A percentile compares a stretch with the other conserved stretches of the same genome.
Conservation (phyloP, 148 eudicot species). For the Fagopyrum tataricum region DNA sequence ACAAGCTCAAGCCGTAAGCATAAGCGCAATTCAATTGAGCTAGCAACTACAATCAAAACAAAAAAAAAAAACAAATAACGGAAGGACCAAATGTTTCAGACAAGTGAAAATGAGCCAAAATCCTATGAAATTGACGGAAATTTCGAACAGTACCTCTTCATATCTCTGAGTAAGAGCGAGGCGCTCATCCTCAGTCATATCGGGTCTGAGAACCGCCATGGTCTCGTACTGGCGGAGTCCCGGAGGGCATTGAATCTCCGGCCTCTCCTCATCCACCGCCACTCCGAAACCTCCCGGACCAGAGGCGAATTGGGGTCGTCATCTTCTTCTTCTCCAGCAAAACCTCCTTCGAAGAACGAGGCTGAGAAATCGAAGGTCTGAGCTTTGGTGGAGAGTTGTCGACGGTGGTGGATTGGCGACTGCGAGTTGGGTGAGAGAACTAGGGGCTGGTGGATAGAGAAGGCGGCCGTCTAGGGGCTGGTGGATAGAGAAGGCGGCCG, state of each 20-base stretch:
- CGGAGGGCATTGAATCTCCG: slow-evolving; percentile 80
- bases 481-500: not conserved
- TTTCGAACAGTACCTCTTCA: slow-evolving; percentile 52
- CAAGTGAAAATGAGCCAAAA: not conserved
- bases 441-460: slow-evolving; percentile 1
- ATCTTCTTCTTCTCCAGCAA: slow-evolving; percentile 24
- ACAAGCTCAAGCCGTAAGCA: not conserved
- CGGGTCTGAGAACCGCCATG: slow-evolving; percentile 84
- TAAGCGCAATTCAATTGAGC: not conserved
- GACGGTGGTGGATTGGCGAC: not conserved
- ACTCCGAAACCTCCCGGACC: slow-evolving; percentile 26
- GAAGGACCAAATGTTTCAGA: not conserved
- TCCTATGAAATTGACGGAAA: not conserved
- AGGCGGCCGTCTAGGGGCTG: not conserved
- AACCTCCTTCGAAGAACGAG: slow-evolving; percentile 68
- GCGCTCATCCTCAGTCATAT: slow-evolving; percentile 90
- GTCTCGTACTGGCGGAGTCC: slow-evolving; percentile 87
- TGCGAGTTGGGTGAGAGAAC: not conserved
- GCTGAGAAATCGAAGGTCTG: slow-evolving; percentile 52
- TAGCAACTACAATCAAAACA: not conserved
- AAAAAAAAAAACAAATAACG: not conserved
- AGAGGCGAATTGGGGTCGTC: slow-evolving; percentile 36
- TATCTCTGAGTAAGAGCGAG: slow-evolving; percentile 74
- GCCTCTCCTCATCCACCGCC: slow-evolving; percentile 38
- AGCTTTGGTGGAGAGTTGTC: slow-evolving; percentile 18